A percentile compares a stretch with the other conserved stretches of the same genome.
Evolutionary conservation across 805 yeast species (phyloP).

Genomic region (Candida bentonensis): DNA sequence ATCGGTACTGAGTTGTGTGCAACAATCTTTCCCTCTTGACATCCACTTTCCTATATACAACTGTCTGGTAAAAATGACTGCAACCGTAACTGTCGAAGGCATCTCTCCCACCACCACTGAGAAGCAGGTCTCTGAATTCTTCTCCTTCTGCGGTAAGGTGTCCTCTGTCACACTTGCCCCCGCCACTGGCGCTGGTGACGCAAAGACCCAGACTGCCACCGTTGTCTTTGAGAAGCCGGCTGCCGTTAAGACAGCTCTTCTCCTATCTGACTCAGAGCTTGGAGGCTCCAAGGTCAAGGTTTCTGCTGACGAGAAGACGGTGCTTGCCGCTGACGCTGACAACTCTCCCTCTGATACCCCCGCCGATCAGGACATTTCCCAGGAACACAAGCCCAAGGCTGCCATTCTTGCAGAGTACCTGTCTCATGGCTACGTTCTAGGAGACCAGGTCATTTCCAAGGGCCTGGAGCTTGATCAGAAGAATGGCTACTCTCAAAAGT

Average conservation of each 20-base stretch:
- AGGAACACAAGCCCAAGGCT: slow-evolving; percentile 65
- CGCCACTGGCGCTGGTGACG: slow-evolving; percentile 17
- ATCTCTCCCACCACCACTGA: slow-evolving; percentile 37
- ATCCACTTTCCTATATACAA: too few species aligned
- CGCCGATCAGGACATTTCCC: slow-evolving; percentile 38
- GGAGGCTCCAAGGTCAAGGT: slow-evolving; percentile 44
- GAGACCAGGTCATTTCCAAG: slow-evolving; percentile 45
- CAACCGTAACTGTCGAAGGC: slow-evolving; percentile 39
- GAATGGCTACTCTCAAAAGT: slow-evolving; percentile 44
- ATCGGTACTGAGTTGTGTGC: slow-evolving; percentile 2
- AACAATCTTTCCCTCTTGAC: too few species aligned
- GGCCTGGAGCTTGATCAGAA: slow-evolving; percentile 52
- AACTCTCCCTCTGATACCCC: slow-evolving; percentile 12
- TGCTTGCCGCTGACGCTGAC: slow-evolving; percentile 10
- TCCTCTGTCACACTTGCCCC: slow-evolving; percentile 12
- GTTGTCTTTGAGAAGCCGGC: slow-evolving; percentile 41
- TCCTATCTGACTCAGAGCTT: slow-evolving; percentile 61
- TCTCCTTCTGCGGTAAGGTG: slow-evolving; percentile 59
- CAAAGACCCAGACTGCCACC: slow-evolving; percentile 27
- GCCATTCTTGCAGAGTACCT: slow-evolving; percentile 65
- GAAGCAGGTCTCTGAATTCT: slow-evolving; percentile 47
- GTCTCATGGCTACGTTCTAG: slow-evolving; percentile 55
- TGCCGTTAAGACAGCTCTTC: slow-evolving; percentile 58
- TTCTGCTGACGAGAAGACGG: slow-evolving; percentile 18
- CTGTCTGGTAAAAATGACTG: too few species aligned